Evolutionary conservation across 345 rosid species (phyloP).

Genomic region (Anastatica hierochuntica): DNA sequence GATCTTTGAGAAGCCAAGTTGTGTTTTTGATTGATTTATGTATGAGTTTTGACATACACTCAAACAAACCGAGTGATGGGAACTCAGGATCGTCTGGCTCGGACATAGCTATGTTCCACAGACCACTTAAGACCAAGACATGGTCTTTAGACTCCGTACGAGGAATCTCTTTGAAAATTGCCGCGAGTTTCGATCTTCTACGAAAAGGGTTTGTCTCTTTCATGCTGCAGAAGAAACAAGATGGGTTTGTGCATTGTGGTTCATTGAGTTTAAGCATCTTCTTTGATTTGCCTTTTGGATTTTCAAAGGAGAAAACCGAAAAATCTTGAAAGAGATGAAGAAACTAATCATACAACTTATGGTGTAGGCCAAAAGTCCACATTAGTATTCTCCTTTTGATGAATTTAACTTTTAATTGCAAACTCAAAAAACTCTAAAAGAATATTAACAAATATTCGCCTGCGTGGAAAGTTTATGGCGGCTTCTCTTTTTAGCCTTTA

Average conservation of each 20-base stretch:
- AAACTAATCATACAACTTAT: not conserved
- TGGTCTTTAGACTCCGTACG: conserved; percentile 44
- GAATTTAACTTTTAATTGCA: not conserved
- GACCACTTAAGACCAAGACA: conserved; percentile 56
- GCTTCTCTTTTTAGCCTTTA: conserved; percentile 17
- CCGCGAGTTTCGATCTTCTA: conserved; percentile 38
- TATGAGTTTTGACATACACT: conserved; percentile 62
- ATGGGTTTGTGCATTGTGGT: conserved; percentile 35
- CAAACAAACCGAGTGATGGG: conserved; percentile 64
- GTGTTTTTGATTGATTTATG: conserved; percentile 32
- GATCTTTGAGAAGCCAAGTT: conserved; percentile 62
- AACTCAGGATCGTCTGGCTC: conserved; percentile 73
- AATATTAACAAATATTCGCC: conserved; percentile 15
- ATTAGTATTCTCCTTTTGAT: conserved; percentile 3
- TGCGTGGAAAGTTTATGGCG: conserved; percentile 30
- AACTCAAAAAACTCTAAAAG: not conserved
- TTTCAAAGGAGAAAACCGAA: not conserved
- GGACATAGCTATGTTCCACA: conserved; percentile 64
- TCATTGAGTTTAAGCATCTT: conserved; percentile 21
- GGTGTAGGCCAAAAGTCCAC: conserved; percentile 2
- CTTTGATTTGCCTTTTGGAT: not conserved
- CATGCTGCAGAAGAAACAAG: conserved; percentile 70
- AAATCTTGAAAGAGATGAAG: conserved; percentile 7
- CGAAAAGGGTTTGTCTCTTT: conserved; percentile 40
- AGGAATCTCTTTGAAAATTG: conserved; percentile 55